These are phyloP conservation scores for Cardiospermum halicacabum DNA, from an alignment of 345 rosid genomes.

Conservation along the genomic window DNA sequence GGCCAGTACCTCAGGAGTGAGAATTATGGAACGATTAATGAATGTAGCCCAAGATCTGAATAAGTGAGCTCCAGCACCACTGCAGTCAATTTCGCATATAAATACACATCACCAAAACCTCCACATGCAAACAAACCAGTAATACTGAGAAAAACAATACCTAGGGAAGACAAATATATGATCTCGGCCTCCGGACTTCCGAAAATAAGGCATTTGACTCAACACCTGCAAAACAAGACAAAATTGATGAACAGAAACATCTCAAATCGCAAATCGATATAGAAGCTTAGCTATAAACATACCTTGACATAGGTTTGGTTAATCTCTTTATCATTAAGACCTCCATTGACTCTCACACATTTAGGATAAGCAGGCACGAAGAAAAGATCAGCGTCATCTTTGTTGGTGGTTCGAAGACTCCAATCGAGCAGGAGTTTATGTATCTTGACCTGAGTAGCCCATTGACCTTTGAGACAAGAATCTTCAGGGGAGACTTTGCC, in stretches of 20 bases:
- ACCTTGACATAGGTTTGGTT: slow-evolving; percentile 86
- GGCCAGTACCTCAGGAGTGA: slow-evolving; percentile 71
- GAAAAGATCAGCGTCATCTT: slow-evolving; percentile 88
- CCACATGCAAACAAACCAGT: not conserved
- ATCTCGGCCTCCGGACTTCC: slow-evolving; percentile 91
- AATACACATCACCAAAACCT: not conserved
- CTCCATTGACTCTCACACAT: slow-evolving; percentile 90
- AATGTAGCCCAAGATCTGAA: slow-evolving; percentile 71
- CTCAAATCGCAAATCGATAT: no score
- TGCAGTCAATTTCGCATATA: slow-evolving; percentile 20
- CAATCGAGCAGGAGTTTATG: slow-evolving; percentile 67
- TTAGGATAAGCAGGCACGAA: slow-evolving; percentile 90
- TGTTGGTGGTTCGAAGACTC: slow-evolving; percentile 56
- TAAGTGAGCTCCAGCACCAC: slow-evolving; percentile 80
- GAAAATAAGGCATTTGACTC: slow-evolving; percentile 90
- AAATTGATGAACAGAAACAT: not conserved
- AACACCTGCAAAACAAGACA: slow-evolving; percentile 44
- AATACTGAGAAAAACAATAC: slow-evolving; percentile 26
- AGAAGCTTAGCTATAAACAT: no score
- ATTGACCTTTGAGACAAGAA: slow-evolving; percentile 80
- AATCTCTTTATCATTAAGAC: slow-evolving; percentile 89
- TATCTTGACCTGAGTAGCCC: slow-evolving; percentile 98
- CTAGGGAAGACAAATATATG: slow-evolving; percentile 95
- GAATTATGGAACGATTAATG: slow-evolving; percentile 72
- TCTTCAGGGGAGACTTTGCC: slow-evolving; percentile 47